Base-by-base conservation (phyloP, 1,139 yeast genomes). In the Geotrichum klebahnii region DNA sequence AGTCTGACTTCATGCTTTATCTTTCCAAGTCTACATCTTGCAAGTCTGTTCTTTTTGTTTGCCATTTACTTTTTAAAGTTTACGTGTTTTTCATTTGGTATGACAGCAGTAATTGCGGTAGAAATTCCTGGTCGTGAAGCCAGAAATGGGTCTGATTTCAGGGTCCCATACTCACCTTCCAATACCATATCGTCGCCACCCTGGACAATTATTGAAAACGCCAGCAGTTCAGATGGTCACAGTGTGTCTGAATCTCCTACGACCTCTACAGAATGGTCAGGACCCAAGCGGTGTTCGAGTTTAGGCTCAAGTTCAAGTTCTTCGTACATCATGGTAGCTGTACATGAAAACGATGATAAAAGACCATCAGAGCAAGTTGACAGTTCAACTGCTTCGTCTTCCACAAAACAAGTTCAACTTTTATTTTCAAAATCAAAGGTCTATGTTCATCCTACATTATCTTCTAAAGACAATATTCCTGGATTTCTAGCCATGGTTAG, bases 401-500 rank as follows among this genome's bases (percentile, higher is more conserved):
- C 10, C 29, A 41, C 6, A 26, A 26, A 6, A 10, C 29, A 26
- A 26, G 69, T 67, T 35, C 66, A 63, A 52, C 61, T 70, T 44
- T 53, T 70, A 24, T 70, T 68, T 57, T 63, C 69, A 42, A 70
- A 71, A 54, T 67, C 73, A 26, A 71, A 70, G 55, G 88, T 84
- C 3, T 88, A 81, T 64, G 76, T 89, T 5, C 98, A 92, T 65
- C 95, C 95, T 3, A 78, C 94, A 1, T 74, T 79, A 14, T 75
- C 82, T 16, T 78, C 87, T 41, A 74, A 72, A 54, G 96, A 90
- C 63, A 89, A 90, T 62, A 72, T 90, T 20, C 67, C 83, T 0
- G 98, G 98, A 2, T 87, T 77, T 62, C 63, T 92, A 37, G 72
- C 84, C 6, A 70, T 92, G 23, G 77, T 82, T 12, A 70, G 76